Percentiles rank a stretch among this genome's conserved stretches.
Conservation (phyloP, 352 stramenopile genomes). For the Globisporangium heterothallicum region DNA sequence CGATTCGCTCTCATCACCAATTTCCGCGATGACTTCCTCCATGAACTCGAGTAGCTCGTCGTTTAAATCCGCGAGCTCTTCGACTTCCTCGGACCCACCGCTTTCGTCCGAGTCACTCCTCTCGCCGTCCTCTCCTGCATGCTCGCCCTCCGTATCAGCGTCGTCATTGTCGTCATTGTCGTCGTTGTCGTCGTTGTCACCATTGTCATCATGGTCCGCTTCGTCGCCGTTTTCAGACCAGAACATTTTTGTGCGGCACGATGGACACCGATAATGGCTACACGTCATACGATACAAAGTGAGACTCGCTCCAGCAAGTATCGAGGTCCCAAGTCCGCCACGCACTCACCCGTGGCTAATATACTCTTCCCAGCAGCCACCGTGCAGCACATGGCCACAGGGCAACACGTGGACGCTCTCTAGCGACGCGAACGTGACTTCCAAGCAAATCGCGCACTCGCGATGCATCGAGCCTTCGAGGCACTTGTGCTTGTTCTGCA, state of each 20-base stretch:
- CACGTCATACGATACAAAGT: neutral
- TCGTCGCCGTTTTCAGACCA: slow-evolving; percentile 26
- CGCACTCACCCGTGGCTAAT: slow-evolving; percentile 51
- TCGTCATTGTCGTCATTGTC: slow-evolving; percentile 12
- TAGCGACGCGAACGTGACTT: slow-evolving; percentile 75
- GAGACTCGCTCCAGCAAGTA: neutral
- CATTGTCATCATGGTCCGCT: slow-evolving; percentile 9
- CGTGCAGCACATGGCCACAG: slow-evolving; percentile 74
- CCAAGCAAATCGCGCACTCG: slow-evolving; percentile 77
- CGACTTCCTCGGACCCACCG: slow-evolving; percentile 9
- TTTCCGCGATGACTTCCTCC: neutral
- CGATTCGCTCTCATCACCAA: neutral
- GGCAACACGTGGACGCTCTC: slow-evolving; percentile 64
- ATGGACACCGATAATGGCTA: slow-evolving; percentile 52
- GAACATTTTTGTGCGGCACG: slow-evolving; percentile 52
- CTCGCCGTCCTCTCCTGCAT: slow-evolving; percentile 15
- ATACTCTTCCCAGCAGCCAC: slow-evolving; percentile 58
- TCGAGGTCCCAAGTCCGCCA: too few relatives aligned
- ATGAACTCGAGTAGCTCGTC: neutral
- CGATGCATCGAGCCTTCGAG: slow-evolving; percentile 76
- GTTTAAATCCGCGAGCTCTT: slow-evolving; percentile 7
- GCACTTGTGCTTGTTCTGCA: slow-evolving; percentile 72
- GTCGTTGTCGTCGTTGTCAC: slow-evolving; percentile 11
- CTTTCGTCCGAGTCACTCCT: neutral
- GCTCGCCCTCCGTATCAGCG: slow-evolving; percentile 9